Evolutionary conservation across 352 stramenopile species (phyloP).

Genomic region (Phytopythium boreale): DNA sequence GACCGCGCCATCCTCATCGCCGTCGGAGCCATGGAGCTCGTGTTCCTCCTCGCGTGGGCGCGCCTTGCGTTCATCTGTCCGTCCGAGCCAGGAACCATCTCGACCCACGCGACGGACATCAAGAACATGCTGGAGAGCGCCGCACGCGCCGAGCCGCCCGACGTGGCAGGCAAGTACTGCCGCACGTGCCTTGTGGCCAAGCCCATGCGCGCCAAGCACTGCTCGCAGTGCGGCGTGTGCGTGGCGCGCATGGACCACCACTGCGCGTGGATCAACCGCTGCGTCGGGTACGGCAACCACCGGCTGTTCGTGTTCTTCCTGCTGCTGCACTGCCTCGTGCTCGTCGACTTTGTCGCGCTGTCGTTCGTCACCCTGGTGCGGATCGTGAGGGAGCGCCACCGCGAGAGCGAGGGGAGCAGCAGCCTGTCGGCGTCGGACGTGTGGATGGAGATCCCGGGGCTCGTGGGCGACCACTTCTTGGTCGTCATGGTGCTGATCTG

Average conservation of each 20-base stretch:
- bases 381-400: conserved; percentile 17
- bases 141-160: conserved; percentile 30
- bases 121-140: conserved; percentile 47
- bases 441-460: conserved; percentile 52
- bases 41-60: conserved; percentile 51
- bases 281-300: conserved; percentile 80
- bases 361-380: conserved; percentile 32
- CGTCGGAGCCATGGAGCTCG: conserved; percentile 32
- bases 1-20: conserved; percentile 21
- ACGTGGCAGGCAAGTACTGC: conserved; percentile 51
- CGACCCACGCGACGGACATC: conserved; percentile 51
- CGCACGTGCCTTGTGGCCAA: conserved; percentile 70
- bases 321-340: conserved; percentile 50
- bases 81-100: conserved; percentile 52
- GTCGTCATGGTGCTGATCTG: conserved; percentile 62
- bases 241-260: conserved; percentile 86
- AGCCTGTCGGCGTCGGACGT: conserved; percentile 46
- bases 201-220: conserved; percentile 81
- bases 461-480: conserved; percentile 53
- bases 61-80: conserved; percentile 53
- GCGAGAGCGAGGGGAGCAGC: conserved; percentile 12
- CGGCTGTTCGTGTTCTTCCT: conserved; percentile 77
- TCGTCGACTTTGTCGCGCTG: conserved; percentile 47
- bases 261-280: conserved; percentile 86
- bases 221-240: conserved; percentile 67